Evolutionary conservation across 305 asterid genomes (phyloP), one percentile per base, ranked within the genome.

Genomic region (Fraxinus angustifolia): DNA sequence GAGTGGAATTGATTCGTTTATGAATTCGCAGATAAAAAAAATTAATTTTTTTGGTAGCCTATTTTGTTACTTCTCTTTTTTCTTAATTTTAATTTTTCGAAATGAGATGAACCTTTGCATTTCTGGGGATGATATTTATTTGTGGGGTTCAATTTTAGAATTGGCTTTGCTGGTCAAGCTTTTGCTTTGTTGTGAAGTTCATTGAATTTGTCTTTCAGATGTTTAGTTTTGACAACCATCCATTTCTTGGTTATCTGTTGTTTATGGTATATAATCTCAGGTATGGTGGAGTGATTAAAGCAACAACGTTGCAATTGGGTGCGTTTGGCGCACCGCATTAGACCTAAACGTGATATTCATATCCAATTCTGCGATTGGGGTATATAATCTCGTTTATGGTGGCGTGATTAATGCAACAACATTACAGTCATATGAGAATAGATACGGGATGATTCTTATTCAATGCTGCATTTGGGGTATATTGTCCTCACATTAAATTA

Each of bases 1-100:
- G 62, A 36, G 42, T 68, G 62, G 40, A 56, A 58, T 80, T 80
- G 79, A 76, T 78, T 79, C 80, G 8, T 26, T 70, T 28, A 53
- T 65, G 21, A 34, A 62, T 73, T 35, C 77, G 67, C 78, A 38
- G 75, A 68, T 56, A 42, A 2, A 23, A 67, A 62, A 56, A 19
- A 33, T 76, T 23, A 62, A 31, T 50, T 16, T 35, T 80, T 65
- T 26, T n/a, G 38, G 33, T 72, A 6, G 2, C 7, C 26, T 70
- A 0, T 12, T 36, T 33, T 80, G 67, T 72, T 45, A 53, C 31
- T 65, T 12, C 70, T 82, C 75, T 30, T 8, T 75, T 72, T 79
- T 10, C 50, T 72, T 75, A 28, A 48, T 48, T 42, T 68, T 35
- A 35, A 30, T 33, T 36, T 77, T 40, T 2, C 4, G 56, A 28